These are phyloP conservation scores for Phytopythium boreale DNA, from an alignment of 352 stramenopile genomes.

Conservation along the genomic window DNA sequence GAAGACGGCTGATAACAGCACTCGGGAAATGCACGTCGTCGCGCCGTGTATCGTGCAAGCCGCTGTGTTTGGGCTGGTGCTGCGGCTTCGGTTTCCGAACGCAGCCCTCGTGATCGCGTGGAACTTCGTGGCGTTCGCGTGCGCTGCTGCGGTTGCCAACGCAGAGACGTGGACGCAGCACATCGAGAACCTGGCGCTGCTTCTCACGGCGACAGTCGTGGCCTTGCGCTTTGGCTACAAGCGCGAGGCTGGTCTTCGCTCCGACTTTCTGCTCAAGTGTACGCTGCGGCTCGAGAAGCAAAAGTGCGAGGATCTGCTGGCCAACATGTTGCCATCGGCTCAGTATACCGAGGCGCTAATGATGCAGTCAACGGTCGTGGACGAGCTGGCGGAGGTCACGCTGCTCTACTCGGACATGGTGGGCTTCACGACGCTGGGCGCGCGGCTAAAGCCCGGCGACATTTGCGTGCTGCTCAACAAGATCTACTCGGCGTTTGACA, in stretches of 20 bases:
- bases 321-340: constrained; percentile 81
- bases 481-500: constrained; percentile 79
- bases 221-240: constrained; percentile 59
- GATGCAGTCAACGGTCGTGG: constrained; percentile 69
- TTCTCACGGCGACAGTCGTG: constrained; percentile 25
- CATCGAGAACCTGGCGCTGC: constrained; percentile 39
- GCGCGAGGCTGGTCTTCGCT: constrained; percentile 53
- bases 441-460: constrained; percentile 52
- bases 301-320: constrained; percentile 80
- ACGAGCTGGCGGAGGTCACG: constrained; percentile 80
- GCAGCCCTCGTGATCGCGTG: constrained; percentile 38
- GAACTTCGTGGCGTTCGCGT: constrained; percentile 34
- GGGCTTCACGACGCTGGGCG: constrained; percentile 71
- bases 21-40: constrained; percentile 26
- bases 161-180: constrained; percentile 32
- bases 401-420: constrained; percentile 88
- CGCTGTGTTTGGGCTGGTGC: constrained; percentile 50
- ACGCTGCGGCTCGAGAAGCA: constrained; percentile 74
- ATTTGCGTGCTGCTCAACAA: constrained; percentile 83
- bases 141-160: constrained; percentile 12
- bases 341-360: constrained; percentile 73
- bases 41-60: constrained; percentile 52
- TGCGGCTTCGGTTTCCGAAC: constrained; percentile 61
- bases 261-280: constrained; percentile 78
- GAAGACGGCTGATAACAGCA: constrained; percentile 1